Conservation (phyloP, 2,329 filamentous ascomycete species). For the Scortechinia acanthostroma region DNA sequence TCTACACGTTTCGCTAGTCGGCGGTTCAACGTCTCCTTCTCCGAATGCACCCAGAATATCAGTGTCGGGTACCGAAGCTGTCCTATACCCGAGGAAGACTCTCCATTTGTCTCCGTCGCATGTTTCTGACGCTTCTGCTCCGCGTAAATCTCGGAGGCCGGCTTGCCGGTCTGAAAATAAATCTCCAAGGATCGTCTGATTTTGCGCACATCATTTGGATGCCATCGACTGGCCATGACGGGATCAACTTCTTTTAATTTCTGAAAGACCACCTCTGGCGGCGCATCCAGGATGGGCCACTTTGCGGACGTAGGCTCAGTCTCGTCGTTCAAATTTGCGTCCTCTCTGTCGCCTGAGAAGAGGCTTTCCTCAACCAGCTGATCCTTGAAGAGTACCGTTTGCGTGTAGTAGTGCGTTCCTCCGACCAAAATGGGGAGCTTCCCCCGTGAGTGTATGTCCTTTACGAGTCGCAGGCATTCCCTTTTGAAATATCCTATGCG, state of each 20-base stretch:
- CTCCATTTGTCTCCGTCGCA: constrained; percentile 8
- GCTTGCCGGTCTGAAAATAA: constrained; percentile 73
- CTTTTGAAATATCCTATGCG: constrained; percentile 71
- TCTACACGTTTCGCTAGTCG: constrained; percentile 74
- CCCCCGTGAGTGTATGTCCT: constrained; percentile 71
- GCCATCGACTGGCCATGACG: constrained; percentile 83
- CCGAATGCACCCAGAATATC: constrained; percentile 81
- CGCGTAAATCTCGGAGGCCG: constrained; percentile 78
- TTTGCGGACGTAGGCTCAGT: constrained; percentile 18
- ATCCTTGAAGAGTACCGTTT: constrained; percentile 78
- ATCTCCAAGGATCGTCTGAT: constrained; percentile 87
- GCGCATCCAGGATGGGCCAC: constrained; percentile 66
- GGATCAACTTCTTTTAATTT: constrained; percentile 78
- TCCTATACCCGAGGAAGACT: constrained; percentile 8
- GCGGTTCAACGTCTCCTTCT: constrained; percentile 56
- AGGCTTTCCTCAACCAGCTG: constrained; percentile 39
- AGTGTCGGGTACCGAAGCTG: constrained; percentile 38
- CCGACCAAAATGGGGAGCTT: constrained; percentile 85
- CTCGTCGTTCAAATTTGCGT: constrained; percentile 14
- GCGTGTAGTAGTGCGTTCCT: constrained; percentile 91
- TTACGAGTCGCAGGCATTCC: constrained; percentile 62
- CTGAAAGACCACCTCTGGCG: constrained; percentile 65
- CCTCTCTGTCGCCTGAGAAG: constrained; percentile 21
- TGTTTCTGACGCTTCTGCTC: constrained; percentile 47
- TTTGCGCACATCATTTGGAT: constrained; percentile 85